These are phyloP conservation scores for Blastocystis sp. DNA, from an alignment of 352 stramenopile species.

Conservation along the genomic window DNA sequence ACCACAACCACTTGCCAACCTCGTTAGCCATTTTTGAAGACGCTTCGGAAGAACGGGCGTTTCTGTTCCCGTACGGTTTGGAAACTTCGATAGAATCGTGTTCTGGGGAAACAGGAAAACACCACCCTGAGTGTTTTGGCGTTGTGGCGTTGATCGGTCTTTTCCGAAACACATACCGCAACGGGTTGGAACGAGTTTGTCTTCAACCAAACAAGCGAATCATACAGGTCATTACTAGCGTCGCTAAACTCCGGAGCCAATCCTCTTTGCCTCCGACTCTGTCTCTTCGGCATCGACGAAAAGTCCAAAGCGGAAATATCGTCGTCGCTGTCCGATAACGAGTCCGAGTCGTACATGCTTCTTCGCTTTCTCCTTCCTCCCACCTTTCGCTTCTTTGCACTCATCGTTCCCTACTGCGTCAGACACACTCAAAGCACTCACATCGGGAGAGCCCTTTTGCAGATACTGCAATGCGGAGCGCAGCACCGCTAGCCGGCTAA, in stretches of 20 bases:
- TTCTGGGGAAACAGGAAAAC: too few relatives aligned
- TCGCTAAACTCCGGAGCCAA: constrained; percentile 34
- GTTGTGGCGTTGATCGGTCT: too few relatives aligned
- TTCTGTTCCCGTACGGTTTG: too few relatives aligned
- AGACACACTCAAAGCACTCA: background rate
- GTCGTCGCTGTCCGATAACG: background rate
- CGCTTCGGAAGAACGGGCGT: too few relatives aligned
- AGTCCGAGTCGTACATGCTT: background rate
- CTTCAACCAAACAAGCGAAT: constrained; percentile 37
- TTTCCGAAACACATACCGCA: too few relatives aligned
- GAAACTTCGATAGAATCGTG: too few relatives aligned
- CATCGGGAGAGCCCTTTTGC: constrained; percentile 13
- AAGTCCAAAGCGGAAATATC: constrained; percentile 16
- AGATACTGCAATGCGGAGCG: constrained; percentile 19
- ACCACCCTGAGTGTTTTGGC: too few relatives aligned
- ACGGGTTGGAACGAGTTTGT: too few relatives aligned
- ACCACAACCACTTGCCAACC: too few relatives aligned
- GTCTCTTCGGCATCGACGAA: constrained; percentile 18
- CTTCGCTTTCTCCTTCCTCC: background rate
- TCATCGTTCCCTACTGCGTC: background rate
- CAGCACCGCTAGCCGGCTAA: constrained; percentile 32
- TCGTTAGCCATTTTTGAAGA: too few relatives aligned
- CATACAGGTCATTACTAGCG: background rate
- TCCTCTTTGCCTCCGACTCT: constrained; percentile 49
- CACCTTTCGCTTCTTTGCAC: background rate